Conservation (phyloP, 169 alveolate species). For the Plasmodium coatneyi region DNA sequence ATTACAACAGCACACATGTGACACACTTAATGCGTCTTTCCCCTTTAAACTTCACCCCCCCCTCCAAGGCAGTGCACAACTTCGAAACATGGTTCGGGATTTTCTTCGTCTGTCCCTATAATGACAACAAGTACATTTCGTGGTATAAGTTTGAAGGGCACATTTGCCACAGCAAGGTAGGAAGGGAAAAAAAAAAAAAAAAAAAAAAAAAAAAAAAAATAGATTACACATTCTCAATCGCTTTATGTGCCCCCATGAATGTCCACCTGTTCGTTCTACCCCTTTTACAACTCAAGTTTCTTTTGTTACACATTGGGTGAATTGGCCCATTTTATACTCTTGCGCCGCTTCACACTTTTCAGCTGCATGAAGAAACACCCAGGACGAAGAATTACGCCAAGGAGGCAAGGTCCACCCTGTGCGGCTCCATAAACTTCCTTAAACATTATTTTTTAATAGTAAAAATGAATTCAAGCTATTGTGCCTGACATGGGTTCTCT, state of each 20-base stretch:
- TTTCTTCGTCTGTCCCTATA: slow-evolving; percentile 35
- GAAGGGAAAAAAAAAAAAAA: not conserved
- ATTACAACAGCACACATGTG: not conserved
- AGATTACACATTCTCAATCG: not conserved
- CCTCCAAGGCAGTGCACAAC: not conserved
- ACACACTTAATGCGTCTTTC: not conserved
- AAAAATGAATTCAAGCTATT: not conserved
- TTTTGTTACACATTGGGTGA: not conserved
- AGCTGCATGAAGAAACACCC: not conserved
- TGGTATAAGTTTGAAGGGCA: slow-evolving; percentile 59
- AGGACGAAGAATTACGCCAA: slow-evolving; percentile 1
- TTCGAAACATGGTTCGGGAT: slow-evolving; percentile 52
- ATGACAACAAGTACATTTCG: slow-evolving; percentile 28
- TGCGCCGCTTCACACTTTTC: not conserved
- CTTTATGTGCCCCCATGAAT: not conserved
- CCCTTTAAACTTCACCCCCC: not conserved
- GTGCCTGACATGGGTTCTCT: not conserved
- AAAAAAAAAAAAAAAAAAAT: not conserved
- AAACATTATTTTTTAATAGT: slow-evolving; percentile 50
- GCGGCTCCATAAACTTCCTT: slow-evolving; percentile 25
- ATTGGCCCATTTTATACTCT: not conserved
- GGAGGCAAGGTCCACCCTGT: not conserved
- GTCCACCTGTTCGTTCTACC: not conserved
- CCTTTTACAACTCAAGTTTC: not conserved
- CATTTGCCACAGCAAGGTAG: slow-evolving; percentile 8